Evolutionary conservation across 1,284 basidiomycete species (phyloP).

Genomic region (Xerocomus minutiporus): DNA sequence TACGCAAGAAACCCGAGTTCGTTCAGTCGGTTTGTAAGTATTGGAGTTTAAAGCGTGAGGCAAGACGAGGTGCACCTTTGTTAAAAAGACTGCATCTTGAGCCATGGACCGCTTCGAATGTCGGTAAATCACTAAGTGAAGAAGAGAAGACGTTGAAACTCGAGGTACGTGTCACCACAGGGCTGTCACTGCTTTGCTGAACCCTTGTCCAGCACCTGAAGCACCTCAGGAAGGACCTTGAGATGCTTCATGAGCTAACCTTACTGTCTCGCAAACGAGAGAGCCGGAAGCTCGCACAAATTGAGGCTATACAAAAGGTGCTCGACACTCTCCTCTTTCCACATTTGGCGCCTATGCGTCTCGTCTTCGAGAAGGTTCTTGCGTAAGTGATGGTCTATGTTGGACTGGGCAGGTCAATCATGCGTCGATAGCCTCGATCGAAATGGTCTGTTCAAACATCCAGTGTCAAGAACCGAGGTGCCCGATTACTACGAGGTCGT

Average conservation of each 20-base stretch:
- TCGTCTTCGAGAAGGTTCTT: conserved; percentile 66
- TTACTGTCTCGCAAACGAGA: conserved; percentile 81
- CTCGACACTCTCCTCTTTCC: conserved; percentile 66
- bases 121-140: conserved; percentile 63
- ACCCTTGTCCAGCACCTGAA: conserved; percentile 54
- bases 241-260: conserved; percentile 67
- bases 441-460: conserved; percentile 71
- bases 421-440: conserved; percentile 60
- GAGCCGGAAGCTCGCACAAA: conserved; percentile 74
- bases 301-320: conserved; percentile 65
- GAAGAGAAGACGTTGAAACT: conserved; percentile 85
- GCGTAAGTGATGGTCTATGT: conserved; percentile 44
- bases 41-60: conserved; percentile 96
- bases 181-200: conserved; percentile 10
- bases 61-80: conserved; percentile 86
- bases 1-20: conserved; percentile 78
- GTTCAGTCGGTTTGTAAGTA: conserved; percentile 82
- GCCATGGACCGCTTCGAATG: conserved; percentile 88
- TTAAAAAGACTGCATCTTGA: conserved; percentile 93
- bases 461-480: conserved; percentile 75
- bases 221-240: conserved; percentile 74
- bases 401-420: conserved; percentile 1
- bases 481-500: conserved; percentile 93
- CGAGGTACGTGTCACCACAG: conserved; percentile 46
- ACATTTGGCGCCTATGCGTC: conserved; percentile 57